phyloP scores from a whole-genome alignment of 2,329 filamentous ascomycete species.

The Paraconiothyrium brasiliense region DNA sequence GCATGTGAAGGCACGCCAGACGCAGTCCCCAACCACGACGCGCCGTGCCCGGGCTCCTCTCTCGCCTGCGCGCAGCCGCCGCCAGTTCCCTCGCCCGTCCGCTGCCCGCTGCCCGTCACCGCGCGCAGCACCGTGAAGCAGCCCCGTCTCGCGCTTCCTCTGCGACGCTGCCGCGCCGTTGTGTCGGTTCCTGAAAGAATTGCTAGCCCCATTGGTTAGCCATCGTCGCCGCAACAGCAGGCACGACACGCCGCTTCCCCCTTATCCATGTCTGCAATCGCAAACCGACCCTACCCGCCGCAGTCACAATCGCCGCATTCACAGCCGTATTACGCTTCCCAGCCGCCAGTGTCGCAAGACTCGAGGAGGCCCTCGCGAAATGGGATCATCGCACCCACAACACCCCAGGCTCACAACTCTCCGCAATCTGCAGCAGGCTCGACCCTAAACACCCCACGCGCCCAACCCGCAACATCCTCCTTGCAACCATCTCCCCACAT shows the following conservation, averaged over 20 bases:
- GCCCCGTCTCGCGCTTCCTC: neutral
- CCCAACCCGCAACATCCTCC: conserved; percentile 53
- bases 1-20: conserved; percentile 28
- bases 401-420: conserved; percentile 46
- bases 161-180: neutral
- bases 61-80: conserved; percentile 11
- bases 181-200: conserved; percentile 4
- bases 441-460: conserved; percentile 52
- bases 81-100: conserved; percentile 3
- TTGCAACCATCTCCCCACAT: conserved; percentile 55
- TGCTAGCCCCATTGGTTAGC: conserved; percentile 11
- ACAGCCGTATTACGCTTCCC: conserved; percentile 46
- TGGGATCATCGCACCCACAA: conserved; percentile 52
- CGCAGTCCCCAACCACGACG: conserved; percentile 4
- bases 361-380: conserved; percentile 51
- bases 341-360: conserved; percentile 44
- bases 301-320: conserved; percentile 43
- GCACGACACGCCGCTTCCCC: conserved; percentile 10
- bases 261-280: conserved; percentile 29
- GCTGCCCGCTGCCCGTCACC: conserved; percentile 1
- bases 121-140: neutral
- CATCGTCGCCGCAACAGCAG: neutral
- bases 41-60: neutral
- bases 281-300: conserved; percentile 38
- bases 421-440: conserved; percentile 46